Evolutionary conservation across 768 basidiomycete species (phyloP).

Genomic region (Pisolithus microcarpus): DNA sequence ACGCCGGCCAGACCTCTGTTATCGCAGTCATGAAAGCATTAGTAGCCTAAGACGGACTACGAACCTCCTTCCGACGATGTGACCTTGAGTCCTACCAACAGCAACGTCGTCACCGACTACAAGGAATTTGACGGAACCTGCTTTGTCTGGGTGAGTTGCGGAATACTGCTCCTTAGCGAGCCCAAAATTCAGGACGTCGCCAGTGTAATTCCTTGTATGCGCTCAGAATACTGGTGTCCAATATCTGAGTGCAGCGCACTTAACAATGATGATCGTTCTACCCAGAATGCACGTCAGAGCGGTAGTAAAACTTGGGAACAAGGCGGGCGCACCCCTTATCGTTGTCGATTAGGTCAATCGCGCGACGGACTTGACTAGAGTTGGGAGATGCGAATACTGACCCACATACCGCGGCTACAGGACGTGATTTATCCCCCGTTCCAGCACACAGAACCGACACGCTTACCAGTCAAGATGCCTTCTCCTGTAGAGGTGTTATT

Average conservation of each 20-base stretch:
- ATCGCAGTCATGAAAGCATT: background rate
- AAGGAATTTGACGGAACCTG: conserved; percentile 64
- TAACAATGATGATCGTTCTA: conserved; percentile 78
- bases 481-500: conserved; percentile 37
- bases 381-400: conserved; percentile 89
- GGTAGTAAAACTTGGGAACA: background rate
- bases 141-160: conserved; percentile 58
- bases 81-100: conserved; percentile 73
- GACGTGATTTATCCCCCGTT: background rate
- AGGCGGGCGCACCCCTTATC: conserved; percentile 52
- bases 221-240: conserved; percentile 5
- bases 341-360: conserved; percentile 68
- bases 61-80: conserved; percentile 76
- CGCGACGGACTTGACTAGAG: conserved; percentile 74
- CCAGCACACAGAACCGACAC: background rate
- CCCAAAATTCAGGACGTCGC: conserved; percentile 88
- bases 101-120: conserved; percentile 89
- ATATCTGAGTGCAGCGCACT: conserved; percentile 35
- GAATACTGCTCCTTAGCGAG: conserved; percentile 82
- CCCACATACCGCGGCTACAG: conserved; percentile 74
- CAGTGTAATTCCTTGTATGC: conserved; percentile 68
- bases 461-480: conserved; percentile 68
- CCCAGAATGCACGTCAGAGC: background rate
- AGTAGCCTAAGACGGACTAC: background rate
- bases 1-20: conserved; percentile 74